Evolutionary conservation across 2,329 filamentous ascomycete species (phyloP).

Genomic region (Sclerotinia spermophila): DNA sequence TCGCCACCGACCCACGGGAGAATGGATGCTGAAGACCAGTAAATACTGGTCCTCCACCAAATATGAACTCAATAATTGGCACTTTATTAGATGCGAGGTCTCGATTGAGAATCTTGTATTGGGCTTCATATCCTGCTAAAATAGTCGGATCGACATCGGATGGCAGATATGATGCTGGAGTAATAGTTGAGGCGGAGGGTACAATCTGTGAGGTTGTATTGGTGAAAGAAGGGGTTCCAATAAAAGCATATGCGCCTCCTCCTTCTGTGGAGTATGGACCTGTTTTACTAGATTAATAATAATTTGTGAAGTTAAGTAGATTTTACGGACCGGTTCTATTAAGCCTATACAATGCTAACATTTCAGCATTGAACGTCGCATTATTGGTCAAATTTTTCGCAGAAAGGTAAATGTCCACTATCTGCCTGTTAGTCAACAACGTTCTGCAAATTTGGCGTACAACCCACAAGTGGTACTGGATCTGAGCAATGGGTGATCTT

Average conservation of each 20-base stretch:
- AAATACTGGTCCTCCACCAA: slow-evolving; percentile 30
- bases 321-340: slow-evolving; percentile 11
- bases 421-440: not conserved
- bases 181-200: slow-evolving; percentile 2
- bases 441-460: not conserved
- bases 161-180: not conserved
- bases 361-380: slow-evolving; percentile 16
- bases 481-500: slow-evolving; percentile 40
- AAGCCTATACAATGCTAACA: slow-evolving; percentile 9
- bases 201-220: slow-evolving; percentile 7
- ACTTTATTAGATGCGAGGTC: slow-evolving; percentile 11
- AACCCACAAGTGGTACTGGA: slow-evolving; percentile 15
- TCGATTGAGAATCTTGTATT: slow-evolving; percentile 14
- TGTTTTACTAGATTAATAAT: not conserved
- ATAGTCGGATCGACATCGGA: not conserved
- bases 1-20: slow-evolving; percentile 56
- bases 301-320: not conserved
- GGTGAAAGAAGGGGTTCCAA: slow-evolving; percentile 5
- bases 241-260: slow-evolving; percentile 5
- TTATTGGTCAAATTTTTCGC: slow-evolving; percentile 13
- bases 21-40: slow-evolving; percentile 54
- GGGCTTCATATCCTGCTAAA: slow-evolving; percentile 8
- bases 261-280: slow-evolving; percentile 17
- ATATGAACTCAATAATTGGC: slow-evolving; percentile 16
- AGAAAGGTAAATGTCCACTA: slow-evolving; percentile 2